phyloP scores from a whole-genome alignment of 345 rosid species.

The Citrus medica region DNA sequence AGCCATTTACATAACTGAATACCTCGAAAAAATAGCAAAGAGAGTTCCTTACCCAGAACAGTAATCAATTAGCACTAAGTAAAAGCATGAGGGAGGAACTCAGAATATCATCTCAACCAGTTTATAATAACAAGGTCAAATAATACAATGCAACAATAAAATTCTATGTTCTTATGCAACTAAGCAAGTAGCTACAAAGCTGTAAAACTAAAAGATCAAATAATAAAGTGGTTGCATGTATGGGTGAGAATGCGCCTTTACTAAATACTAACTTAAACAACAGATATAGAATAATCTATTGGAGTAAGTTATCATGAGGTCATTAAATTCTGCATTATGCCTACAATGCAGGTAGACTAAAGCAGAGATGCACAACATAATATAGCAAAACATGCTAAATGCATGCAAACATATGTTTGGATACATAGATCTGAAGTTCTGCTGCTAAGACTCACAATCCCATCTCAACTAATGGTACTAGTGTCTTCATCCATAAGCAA shows the following conservation, averaged over 20 bases:
- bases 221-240: neutral
- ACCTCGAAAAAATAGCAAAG: neutral
- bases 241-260: neutral
- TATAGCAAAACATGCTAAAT: neutral
- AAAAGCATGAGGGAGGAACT: neutral
- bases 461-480: too few relatives aligned
- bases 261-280: neutral
- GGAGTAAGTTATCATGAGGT: neutral
- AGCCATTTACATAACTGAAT: slow-evolving; percentile 7
- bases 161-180: neutral
- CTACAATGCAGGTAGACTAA: neutral
- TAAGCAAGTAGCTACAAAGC: neutral
- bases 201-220: neutral
- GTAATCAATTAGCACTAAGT: neutral
- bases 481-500: neutral
- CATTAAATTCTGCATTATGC: neutral
- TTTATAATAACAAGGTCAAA: neutral
- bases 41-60: neutral
- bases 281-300: neutral
- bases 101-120: neutral
- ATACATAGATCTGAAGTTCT: neutral
- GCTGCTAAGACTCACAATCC: too few relatives aligned
- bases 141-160: neutral
- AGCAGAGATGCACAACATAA: neutral
- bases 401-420: neutral